A percentile compares a stretch with the other conserved stretches of the same genome.
Conservation (phyloP, 2,329 filamentous ascomycete species). For the Talaromyces verruculosus region DNA sequence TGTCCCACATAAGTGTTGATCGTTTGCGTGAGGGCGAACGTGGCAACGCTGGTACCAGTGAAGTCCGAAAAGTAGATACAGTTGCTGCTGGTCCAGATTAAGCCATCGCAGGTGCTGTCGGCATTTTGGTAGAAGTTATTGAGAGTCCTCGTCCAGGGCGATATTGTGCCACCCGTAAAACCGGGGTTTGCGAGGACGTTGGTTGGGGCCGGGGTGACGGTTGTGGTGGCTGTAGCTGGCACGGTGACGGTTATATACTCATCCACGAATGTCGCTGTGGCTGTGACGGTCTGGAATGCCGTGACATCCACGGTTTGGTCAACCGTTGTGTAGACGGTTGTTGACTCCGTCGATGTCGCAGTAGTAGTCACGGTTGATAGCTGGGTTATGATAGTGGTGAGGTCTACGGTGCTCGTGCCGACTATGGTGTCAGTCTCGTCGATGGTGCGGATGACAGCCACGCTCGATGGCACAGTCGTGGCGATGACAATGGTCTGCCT, state of each 20-base stretch:
- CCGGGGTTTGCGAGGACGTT: slow-evolving; percentile 2
- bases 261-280: not conserved
- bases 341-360: not conserved
- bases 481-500: not conserved
- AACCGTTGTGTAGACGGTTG: not conserved
- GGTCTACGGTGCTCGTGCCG: not conserved
- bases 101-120: not conserved
- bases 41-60: not conserved
- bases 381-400: not conserved
- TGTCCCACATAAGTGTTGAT: slow-evolving; percentile 4
- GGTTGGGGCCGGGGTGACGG: not conserved
- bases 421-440: slow-evolving; percentile 1
- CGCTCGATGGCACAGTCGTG: not conserved
- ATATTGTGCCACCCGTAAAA: not conserved
- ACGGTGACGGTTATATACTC: not conserved
- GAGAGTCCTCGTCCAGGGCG: not conserved
- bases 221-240: not conserved
- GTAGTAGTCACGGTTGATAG: not conserved
- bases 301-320: not conserved
- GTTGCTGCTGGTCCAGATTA: not conserved
- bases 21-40: not conserved
- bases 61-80: not conserved
- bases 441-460: slow-evolving; percentile 4
- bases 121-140: not conserved
- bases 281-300: not conserved